These are phyloP conservation scores for Lasiosphaeria miniovina DNA, from an alignment of 495 filamentous ascomycete species.

Conservation along the genomic window DNA sequence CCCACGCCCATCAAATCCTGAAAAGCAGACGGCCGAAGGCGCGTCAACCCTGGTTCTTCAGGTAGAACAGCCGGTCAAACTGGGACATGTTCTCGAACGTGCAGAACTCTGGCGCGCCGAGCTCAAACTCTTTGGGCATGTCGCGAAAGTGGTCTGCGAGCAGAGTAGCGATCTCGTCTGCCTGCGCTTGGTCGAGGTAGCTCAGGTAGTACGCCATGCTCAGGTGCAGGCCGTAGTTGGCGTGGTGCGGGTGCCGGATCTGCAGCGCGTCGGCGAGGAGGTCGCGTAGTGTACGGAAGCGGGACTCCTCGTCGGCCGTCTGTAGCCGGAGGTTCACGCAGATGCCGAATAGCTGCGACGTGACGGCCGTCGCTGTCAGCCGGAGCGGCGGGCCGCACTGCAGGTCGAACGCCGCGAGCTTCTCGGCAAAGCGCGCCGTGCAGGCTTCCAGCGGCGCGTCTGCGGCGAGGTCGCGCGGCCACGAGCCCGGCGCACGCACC, in stretches of 20 bases:
- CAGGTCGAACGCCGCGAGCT: constrained; percentile 17
- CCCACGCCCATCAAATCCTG: too few species aligned
- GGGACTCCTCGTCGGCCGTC: constrained; percentile 7
- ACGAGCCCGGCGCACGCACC: constrained; percentile 17
- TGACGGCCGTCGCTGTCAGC: constrained; percentile 11
- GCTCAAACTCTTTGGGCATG: constrained; percentile 19
- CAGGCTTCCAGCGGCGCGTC: constrained; percentile 16
- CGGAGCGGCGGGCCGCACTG: constrained; percentile 11
- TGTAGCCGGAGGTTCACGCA: constrained; percentile 8
- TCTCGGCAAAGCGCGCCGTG: constrained; percentile 11
- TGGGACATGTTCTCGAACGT: constrained; percentile 24
- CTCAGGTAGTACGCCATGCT: constrained; percentile 23
- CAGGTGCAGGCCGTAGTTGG: constrained; percentile 21
- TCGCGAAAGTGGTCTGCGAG: constrained; percentile 8
- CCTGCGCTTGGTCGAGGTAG: constrained; percentile 10
- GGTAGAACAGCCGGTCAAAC: constrained; percentile 19
- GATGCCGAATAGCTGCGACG: constrained; percentile 11
- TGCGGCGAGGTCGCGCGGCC: constrained; percentile 15
- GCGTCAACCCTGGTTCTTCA: constrained; percentile 4
- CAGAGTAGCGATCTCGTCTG: constrained; percentile 9
- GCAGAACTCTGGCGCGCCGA: constrained; percentile 26
- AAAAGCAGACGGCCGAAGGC: too few species aligned
- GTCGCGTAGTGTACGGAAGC: constrained; percentile 18
- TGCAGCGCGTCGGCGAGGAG: constrained; percentile 14
- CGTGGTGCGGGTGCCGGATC: constrained; percentile 16